Evolutionary conservation across 148 eudicot species (phyloP).

Genomic region (Dianthus caryophyllus): DNA sequence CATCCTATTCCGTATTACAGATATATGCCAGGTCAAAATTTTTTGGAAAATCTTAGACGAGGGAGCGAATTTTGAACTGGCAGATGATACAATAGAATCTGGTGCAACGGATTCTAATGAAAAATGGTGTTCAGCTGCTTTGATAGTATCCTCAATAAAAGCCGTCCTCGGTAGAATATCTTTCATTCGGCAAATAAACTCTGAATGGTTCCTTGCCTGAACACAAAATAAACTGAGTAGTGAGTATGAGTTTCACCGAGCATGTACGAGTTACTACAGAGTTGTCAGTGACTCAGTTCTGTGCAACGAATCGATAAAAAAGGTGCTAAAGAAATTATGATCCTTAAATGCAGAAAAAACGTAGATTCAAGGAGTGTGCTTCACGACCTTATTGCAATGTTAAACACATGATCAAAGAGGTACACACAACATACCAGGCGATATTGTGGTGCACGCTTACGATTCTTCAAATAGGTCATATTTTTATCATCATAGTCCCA

Average conservation of each 20-base stretch:
- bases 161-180: constrained; percentile 53
- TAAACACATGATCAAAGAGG: not conserved
- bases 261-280: not conserved
- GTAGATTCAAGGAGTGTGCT: not conserved
- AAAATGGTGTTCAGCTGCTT: constrained; percentile 50
- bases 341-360: not conserved
- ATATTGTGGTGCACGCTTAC: constrained; percentile 69
- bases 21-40: no score
- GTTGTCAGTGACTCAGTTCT: not conserved
- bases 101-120: constrained; percentile 28
- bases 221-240: constrained; percentile 1
- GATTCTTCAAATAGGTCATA: constrained; percentile 75
- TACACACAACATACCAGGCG: constrained; percentile 41
- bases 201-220: constrained; percentile 72
- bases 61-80: constrained; percentile 36
- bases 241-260: not conserved
- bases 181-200: constrained; percentile 80
- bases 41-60: constrained; percentile 56
- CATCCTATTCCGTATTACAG: no score
- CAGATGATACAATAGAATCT: constrained; percentile 29
- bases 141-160: constrained; percentile 53
- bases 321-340: not conserved
- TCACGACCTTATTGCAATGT: not conserved
- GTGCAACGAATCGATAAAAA: not conserved
- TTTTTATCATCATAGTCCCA: constrained; percentile 75